These are phyloP conservation scores for Polygonum maritimum DNA, from an alignment of 148 eudicot genomes.

Conservation along the genomic window DNA sequence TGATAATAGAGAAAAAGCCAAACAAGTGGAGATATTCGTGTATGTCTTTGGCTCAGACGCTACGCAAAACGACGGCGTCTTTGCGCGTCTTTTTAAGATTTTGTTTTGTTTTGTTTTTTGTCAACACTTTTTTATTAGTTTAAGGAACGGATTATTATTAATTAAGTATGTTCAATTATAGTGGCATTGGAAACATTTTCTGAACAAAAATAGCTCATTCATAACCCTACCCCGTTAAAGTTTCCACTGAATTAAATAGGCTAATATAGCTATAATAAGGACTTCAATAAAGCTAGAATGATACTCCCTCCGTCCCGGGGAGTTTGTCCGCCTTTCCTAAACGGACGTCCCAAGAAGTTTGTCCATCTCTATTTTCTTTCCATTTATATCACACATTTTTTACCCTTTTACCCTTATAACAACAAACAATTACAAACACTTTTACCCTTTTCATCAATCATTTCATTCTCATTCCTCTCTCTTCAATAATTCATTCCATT, in stretches of 20 bases:
- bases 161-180: background rate
- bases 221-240: background rate
- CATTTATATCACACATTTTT: no score
- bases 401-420: no score
- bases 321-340: no score
- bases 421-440: no score
- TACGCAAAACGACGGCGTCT: conserved; percentile 4
- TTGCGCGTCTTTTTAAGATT: conserved; percentile 2
- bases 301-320: no score
- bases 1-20: background rate
- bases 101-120: background rate
- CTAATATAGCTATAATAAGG: background rate
- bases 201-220: background rate
- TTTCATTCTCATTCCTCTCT: no score
- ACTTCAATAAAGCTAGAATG: background rate
- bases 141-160: background rate
- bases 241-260: background rate
- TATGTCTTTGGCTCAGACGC: background rate
- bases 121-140: background rate
- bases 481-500: no score
- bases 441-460: no score
- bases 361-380: no score
- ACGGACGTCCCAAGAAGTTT: no score
- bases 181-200: background rate
- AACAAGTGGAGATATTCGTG: background rate